A percentile compares a stretch with the other conserved stretches of the same genome.
These are phyloP conservation scores for Cyanidioschyzon merolae DNA, from an alignment of 23 red algal genomes.

Conservation along the genomic window DNA sequence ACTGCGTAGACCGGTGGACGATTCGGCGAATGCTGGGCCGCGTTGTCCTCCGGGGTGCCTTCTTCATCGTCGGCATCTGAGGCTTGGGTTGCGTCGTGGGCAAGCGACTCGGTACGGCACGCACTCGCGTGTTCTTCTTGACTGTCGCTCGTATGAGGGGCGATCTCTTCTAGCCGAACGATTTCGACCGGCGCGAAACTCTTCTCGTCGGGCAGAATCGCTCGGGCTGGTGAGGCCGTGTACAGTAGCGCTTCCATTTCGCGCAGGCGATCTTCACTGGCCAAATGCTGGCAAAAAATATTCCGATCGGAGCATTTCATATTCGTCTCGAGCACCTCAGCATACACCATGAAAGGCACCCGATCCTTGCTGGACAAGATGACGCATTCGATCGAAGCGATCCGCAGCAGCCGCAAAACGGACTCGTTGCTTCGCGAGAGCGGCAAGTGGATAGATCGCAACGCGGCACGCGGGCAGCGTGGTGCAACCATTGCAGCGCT, in stretches of 20 bases:
- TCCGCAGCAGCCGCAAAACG: slow-evolving; percentile 60
- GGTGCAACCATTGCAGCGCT: slow-evolving; percentile 39
- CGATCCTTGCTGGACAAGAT: slow-evolving; percentile 94
- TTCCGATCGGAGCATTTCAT: slow-evolving; percentile 65
- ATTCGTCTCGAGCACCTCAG: slow-evolving; percentile 71
- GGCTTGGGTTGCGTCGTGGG: no score
- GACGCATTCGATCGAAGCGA: slow-evolving; percentile 55
- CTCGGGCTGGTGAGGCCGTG: not conserved
- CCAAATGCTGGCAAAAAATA: slow-evolving; percentile 73
- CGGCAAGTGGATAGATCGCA: slow-evolving; percentile 64
- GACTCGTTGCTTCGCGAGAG: slow-evolving; percentile 48
- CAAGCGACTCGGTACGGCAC: not conserved
- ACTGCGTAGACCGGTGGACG: not conserved
- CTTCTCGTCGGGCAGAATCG: not conserved
- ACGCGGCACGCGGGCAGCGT: slow-evolving; percentile 32
- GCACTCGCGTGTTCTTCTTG: not conserved
- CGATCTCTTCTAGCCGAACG: not conserved
- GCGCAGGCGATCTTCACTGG: slow-evolving; percentile 21
- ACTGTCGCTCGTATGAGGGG: not conserved
- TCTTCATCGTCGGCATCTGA: not conserved
- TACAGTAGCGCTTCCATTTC: slow-evolving; percentile 32
- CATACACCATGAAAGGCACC: slow-evolving; percentile 61
- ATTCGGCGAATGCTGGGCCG: not conserved
- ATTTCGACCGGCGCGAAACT: not conserved
- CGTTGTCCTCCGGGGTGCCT: not conserved